A percentile compares a stretch with the other conserved stretches of the same genome.
phyloP scores from a whole-genome alignment of 2,329 filamentous ascomycete genomes.

The Phaeosphaeriaceae sp. region DNA sequence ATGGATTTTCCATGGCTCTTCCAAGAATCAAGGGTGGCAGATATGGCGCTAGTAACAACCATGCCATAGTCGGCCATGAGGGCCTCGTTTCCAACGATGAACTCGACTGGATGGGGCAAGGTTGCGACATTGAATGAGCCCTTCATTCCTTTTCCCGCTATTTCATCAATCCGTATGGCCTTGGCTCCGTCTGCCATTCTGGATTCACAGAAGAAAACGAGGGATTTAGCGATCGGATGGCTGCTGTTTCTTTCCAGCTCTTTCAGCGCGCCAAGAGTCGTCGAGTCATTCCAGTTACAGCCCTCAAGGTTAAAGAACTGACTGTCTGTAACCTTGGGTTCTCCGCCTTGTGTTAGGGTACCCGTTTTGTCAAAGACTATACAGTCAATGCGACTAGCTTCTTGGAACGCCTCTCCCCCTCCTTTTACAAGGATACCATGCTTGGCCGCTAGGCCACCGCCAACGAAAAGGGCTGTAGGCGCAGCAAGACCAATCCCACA shows the following conservation, averaged over 20 bases:
- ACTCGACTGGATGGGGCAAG: conserved; percentile 26
- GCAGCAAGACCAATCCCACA: conserved; percentile 86
- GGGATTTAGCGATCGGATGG: conserved; percentile 75
- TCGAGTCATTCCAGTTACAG: conserved; percentile 20
- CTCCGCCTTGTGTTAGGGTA: conserved; percentile 75
- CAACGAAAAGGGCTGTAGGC: conserved; percentile 83
- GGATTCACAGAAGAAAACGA: conserved; percentile 65
- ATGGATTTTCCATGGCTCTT: conserved; percentile 52
- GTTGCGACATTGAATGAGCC: conserved; percentile 57
- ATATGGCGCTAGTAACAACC: conserved; percentile 25
- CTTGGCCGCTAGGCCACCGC: conserved; percentile 78
- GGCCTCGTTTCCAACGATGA: conserved; percentile 75
- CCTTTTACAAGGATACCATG: conserved; percentile 83
- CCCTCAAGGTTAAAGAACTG: conserved; percentile 45
- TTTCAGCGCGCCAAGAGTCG: conserved; percentile 62
- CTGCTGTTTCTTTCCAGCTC: conserved; percentile 73
- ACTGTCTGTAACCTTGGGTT: conserved; percentile 70
- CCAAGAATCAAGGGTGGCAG: conserved; percentile 44
- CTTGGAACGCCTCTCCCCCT: conserved; percentile 84
- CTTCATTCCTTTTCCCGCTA: conserved; percentile 74
- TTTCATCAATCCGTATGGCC: conserved; percentile 62
- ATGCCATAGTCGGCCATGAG: conserved; percentile 61
- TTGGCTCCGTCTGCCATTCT: conserved; percentile 20
- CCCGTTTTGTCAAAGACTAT: conserved; percentile 91
- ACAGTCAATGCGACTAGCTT: conserved; percentile 77